phyloP scores from a whole-genome alignment of 1,139 yeast genomes.

The Lodderomyces orthopsilosis region DNA sequence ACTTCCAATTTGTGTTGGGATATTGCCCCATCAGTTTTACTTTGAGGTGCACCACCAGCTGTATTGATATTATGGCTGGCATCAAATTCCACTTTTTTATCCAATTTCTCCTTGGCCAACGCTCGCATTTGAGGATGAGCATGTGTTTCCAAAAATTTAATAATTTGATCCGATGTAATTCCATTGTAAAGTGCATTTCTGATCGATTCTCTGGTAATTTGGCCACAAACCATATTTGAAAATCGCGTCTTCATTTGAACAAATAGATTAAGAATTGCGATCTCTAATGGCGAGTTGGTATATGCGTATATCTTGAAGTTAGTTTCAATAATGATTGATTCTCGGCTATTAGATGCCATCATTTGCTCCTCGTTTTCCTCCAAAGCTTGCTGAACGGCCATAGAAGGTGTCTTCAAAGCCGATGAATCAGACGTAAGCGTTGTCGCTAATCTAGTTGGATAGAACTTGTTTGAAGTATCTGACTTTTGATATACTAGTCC shows the following conservation, averaged over 20 bases:
- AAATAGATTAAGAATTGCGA: constrained; percentile 85
- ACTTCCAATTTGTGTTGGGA: constrained; percentile 55
- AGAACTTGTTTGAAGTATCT: constrained; percentile 62
- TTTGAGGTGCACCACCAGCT: constrained; percentile 40
- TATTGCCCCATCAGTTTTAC: constrained; percentile 21
- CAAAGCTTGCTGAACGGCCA: constrained; percentile 63
- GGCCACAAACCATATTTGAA: constrained; percentile 91
- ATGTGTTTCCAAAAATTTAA: constrained; percentile 83
- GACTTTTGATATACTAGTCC: constrained; percentile 84
- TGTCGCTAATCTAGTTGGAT: constrained; percentile 89
- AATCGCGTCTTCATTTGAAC: constrained; percentile 83
- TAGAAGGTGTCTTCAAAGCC: constrained; percentile 65
- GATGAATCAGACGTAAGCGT: constrained; percentile 84
- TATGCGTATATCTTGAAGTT: constrained; percentile 92
- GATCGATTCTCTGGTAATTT: constrained; percentile 87
- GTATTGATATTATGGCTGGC: constrained; percentile 56
- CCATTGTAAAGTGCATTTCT: constrained; percentile 83
- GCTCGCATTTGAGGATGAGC: constrained; percentile 91
- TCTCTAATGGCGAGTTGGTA: constrained; percentile 92
- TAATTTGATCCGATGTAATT: constrained; percentile 91
- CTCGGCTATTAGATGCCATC: constrained; percentile 32
- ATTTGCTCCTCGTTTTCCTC: constrained; percentile 17
- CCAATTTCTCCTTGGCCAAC: constrained; percentile 63
- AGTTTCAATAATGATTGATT: constrained; percentile 86
- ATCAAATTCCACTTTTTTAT: constrained; percentile 65